Evolutionary conservation across 768 basidiomycete genomes (phyloP).

Genomic region (Agaricus subrufescens): DNA sequence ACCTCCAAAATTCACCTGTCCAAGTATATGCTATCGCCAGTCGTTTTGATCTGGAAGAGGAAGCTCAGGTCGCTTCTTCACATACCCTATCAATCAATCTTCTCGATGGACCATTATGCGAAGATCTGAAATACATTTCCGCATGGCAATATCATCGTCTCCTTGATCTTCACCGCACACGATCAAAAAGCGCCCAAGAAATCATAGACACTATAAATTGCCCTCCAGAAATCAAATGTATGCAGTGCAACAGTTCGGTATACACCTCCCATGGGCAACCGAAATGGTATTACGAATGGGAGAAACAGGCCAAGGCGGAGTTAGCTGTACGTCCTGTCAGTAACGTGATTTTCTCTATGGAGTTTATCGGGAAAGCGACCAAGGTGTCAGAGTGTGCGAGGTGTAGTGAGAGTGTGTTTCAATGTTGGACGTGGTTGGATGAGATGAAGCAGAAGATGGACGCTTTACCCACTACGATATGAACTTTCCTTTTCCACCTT

Average conservation of each 20-base stretch:
- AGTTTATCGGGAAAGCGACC: conserved; percentile 52
- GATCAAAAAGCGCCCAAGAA: conserved; percentile 43
- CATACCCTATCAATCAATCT: conserved; percentile 51
- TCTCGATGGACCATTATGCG: conserved; percentile 51
- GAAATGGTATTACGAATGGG: conserved; percentile 67
- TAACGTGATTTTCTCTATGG: conserved; percentile 54
- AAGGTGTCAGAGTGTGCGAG: conserved; percentile 49
- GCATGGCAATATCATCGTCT: conserved; percentile 68
- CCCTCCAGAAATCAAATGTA: conserved; percentile 53
- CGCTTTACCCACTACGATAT: conserved; percentile 32
- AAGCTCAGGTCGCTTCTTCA: conserved; percentile 55
- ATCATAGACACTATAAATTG: conserved; percentile 31
- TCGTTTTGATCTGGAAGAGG: conserved; percentile 58
- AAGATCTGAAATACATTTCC: conserved; percentile 61
- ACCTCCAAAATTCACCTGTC: conserved; percentile 42
- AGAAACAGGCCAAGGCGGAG: conserved; percentile 53
- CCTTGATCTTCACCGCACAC: conserved; percentile 52
- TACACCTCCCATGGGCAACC: conserved; percentile 44
- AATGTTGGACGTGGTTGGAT: conserved; percentile 52
- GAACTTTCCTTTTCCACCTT: neutral
- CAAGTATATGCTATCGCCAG: conserved; percentile 71
- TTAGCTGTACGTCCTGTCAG: conserved; percentile 51
- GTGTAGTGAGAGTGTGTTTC: conserved; percentile 65
- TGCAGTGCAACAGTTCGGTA: conserved; percentile 57
- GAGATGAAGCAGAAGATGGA: conserved; percentile 56